These are phyloP conservation scores for Aureobasidium melanogenum DNA, from an alignment of 2,329 filamentous ascomycete genomes.

Conservation along the genomic window DNA sequence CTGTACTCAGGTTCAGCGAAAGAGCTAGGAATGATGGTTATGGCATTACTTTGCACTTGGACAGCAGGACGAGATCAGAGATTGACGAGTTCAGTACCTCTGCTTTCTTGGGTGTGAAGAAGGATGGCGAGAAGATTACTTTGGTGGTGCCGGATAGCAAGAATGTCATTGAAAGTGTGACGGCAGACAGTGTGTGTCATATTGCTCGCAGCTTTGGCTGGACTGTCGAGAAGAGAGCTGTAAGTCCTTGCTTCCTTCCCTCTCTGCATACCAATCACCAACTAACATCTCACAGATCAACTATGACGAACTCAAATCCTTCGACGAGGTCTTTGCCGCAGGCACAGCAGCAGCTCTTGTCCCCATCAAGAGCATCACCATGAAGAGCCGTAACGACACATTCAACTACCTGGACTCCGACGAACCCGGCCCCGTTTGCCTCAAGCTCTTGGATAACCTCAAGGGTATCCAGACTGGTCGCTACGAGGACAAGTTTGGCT, in stretches of 20 bases:
- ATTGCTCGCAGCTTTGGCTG: conserved; percentile 74
- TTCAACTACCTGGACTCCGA: conserved; percentile 50
- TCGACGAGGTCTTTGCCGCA: conserved; percentile 79
- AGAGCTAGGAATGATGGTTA: conserved; percentile 69
- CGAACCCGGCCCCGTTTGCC: conserved; percentile 64
- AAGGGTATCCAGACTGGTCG: conserved; percentile 82
- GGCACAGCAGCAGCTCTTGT: conserved; percentile 88
- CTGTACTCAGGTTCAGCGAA: conserved; percentile 80
- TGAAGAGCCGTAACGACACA: conserved; percentile 49
- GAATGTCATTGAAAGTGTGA: conserved; percentile 82
- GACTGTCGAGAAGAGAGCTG: conserved; percentile 67
- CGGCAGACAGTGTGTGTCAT: conserved; percentile 65
- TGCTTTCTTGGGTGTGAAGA: conserved; percentile 76
- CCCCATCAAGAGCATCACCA: conserved; percentile 83
- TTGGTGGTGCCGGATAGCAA: conserved; percentile 81
- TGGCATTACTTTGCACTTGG: conserved; percentile 90
- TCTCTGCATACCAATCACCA: background rate
- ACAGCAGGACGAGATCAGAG: conserved; percentile 73
- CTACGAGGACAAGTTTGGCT: conserved; percentile 66
- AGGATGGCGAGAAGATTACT: conserved; percentile 48
- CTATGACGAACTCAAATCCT: conserved; percentile 53
- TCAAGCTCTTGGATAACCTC: conserved; percentile 64
- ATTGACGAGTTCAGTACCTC: conserved; percentile 95
- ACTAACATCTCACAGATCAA: conserved; percentile 44
- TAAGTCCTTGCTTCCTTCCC: conserved; percentile 31